Conservation (phyloP, 2,329 filamentous ascomycete genomes). For the Pezicula neosporulosa region DNA sequence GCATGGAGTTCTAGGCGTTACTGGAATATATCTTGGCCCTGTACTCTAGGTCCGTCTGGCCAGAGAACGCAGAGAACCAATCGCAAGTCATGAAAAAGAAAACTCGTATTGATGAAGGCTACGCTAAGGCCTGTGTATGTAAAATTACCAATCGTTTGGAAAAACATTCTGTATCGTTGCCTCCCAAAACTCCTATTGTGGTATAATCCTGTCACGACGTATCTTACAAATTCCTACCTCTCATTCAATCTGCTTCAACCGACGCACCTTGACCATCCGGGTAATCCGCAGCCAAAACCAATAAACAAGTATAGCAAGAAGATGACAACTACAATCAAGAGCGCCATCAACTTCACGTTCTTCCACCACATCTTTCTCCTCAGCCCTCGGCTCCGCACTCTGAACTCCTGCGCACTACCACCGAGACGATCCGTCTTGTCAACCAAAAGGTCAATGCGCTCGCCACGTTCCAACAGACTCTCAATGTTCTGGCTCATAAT, state of each 20-base stretch:
- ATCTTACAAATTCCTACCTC: background rate
- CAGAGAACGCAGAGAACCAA: background rate
- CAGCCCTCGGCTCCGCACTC: conserved; percentile 79
- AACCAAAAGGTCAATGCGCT: conserved; percentile 88
- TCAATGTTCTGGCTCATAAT: conserved; percentile 98
- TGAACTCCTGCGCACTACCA: conserved; percentile 84
- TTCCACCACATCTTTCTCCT: conserved; percentile 99
- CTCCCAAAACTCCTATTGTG: conserved; percentile 4
- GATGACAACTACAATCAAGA: conserved; percentile 69
- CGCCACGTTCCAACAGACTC: conserved; percentile 80
- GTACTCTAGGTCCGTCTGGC: background rate
- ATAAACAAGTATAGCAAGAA: conserved; percentile 70
- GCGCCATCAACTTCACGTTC: conserved; percentile 90
- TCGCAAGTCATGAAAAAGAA: too few species aligned
- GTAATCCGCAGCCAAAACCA: conserved; percentile 69
- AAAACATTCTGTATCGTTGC: background rate
- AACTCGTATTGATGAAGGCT: background rate
- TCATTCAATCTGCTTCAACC: conserved; percentile 8
- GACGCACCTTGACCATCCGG: conserved; percentile 39
- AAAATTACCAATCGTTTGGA: background rate
- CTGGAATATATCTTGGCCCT: background rate
- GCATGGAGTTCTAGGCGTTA: background rate
- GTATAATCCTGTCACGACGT: conserved; percentile 3
- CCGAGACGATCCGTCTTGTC: conserved; percentile 95
- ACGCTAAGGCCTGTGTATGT: background rate